phyloP scores from a whole-genome alignment of 768 basidiomycete species.

The Leccinum subgranulosum region DNA sequence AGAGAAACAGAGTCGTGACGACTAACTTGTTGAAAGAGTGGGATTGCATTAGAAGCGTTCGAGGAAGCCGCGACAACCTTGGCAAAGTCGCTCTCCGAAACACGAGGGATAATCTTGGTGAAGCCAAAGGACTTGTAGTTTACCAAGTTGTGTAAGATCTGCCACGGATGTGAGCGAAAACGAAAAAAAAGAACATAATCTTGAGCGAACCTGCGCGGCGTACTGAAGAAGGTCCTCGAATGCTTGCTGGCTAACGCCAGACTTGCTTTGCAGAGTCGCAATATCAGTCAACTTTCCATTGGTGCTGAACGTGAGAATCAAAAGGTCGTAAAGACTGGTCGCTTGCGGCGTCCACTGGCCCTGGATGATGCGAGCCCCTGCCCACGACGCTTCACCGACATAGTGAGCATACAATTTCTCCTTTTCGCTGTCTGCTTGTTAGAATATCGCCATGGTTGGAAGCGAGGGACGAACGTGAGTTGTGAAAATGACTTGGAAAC shows the following conservation, averaged over 20 bases:
- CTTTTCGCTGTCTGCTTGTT: constrained; percentile 44
- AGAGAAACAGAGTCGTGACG: not conserved
- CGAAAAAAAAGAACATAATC: not conserved
- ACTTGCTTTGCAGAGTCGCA: constrained; percentile 45
- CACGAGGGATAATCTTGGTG: constrained; percentile 80
- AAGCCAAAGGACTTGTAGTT: constrained; percentile 85
- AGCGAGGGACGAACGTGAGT: constrained; percentile 45
- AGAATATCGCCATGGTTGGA: not conserved
- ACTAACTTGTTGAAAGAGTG: constrained; percentile 63
- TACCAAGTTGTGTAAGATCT: constrained; percentile 43
- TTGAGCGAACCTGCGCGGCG: constrained; percentile 55
- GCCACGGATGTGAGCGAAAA: not conserved
- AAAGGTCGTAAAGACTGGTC: constrained; percentile 61
- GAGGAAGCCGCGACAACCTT: constrained; percentile 58
- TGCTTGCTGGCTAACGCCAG: constrained; percentile 54
- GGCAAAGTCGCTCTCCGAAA: constrained; percentile 58
- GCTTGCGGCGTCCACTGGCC: constrained; percentile 81
- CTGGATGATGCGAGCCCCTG: constrained; percentile 80
- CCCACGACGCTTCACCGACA: constrained; percentile 72
- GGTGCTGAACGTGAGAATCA: constrained; percentile 66
- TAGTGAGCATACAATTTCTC: constrained; percentile 83
- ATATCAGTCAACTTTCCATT: constrained; percentile 59
- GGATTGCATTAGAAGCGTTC: constrained; percentile 50
- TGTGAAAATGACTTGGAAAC: constrained; percentile 67
- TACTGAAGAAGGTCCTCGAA: constrained; percentile 76